A percentile compares a stretch with the other conserved stretches of the same genome.
These are phyloP conservation scores for Xylaria venustula DNA, from an alignment of 495 filamentous ascomycete genomes.

Conservation along the genomic window DNA sequence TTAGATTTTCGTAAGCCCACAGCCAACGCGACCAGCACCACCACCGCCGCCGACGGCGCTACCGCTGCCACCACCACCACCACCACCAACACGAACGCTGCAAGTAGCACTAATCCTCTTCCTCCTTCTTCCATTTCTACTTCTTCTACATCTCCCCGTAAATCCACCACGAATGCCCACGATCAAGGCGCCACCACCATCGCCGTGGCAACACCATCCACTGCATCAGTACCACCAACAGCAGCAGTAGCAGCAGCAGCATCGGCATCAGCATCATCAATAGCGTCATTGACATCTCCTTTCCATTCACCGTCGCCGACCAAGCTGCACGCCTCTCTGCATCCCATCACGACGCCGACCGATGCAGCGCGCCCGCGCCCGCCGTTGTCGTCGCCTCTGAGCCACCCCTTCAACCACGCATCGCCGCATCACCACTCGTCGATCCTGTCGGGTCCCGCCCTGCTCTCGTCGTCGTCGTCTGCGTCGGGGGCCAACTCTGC, in stretches of 20 bases:
- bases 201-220: neutral
- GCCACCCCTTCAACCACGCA: conserved; percentile 30
- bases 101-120: neutral
- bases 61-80: neutral
- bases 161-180: neutral
- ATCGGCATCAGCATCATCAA: neutral
- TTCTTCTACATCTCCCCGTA: neutral
- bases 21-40: neutral
- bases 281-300: conserved; percentile 23
- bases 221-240: neutral
- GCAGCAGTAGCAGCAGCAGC: neutral
- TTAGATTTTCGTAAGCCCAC: conserved; percentile 37
- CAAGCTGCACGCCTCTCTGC: neutral
- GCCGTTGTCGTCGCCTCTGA: conserved; percentile 13
- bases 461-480: conserved; percentile 4
- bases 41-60: neutral
- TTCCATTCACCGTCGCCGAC: conserved; percentile 33
- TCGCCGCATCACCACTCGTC: conserved; percentile 23
- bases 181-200: neutral
- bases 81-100: too few relatives aligned
- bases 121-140: neutral
- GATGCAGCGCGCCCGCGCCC: conserved; percentile 20
- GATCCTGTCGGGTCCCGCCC: neutral
- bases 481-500: conserved; percentile 10
- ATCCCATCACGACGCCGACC: conserved; percentile 15